A percentile compares a stretch with the other conserved stretches of the same genome.
Conservation (phyloP, 176 grass and related monocot genomes). For the Bromus sterilis region DNA sequence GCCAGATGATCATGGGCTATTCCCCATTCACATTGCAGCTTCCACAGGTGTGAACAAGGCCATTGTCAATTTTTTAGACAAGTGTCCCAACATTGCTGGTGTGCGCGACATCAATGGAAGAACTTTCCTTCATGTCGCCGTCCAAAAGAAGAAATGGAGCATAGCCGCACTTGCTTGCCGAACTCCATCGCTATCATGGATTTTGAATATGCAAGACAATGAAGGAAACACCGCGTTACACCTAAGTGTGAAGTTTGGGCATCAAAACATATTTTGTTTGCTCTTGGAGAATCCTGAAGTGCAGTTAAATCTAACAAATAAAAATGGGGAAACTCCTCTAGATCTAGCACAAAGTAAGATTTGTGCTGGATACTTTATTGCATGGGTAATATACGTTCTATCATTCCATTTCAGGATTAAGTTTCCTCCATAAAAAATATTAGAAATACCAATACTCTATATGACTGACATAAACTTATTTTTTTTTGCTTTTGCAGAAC, state of each 20-base stretch:
- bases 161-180: neutral
- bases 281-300: constrained; percentile 12
- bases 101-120: neutral
- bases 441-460: too few species aligned
- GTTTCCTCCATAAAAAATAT: too few species aligned
- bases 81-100: neutral
- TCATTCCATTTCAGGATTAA: too few species aligned
- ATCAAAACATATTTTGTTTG: neutral
- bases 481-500: neutral
- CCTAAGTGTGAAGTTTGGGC: neutral
- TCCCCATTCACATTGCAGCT: too few species aligned
- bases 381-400: too few species aligned
- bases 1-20: too few species aligned
- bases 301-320: constrained; percentile 6
- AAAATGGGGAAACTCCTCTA: constrained; percentile 10
- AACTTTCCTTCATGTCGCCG: neutral
- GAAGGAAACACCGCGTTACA: constrained; percentile 34
- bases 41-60: too few species aligned
- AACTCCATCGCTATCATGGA: neutral
- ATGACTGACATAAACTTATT: too few species aligned
- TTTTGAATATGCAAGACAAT: constrained; percentile 26
- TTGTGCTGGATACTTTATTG: neutral
- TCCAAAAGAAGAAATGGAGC: neutral
- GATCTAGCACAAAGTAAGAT: neutral
- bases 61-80: too few species aligned